Base-by-base conservation (phyloP, 169 alveolate species). In the Blepharisma undulans region DNA sequence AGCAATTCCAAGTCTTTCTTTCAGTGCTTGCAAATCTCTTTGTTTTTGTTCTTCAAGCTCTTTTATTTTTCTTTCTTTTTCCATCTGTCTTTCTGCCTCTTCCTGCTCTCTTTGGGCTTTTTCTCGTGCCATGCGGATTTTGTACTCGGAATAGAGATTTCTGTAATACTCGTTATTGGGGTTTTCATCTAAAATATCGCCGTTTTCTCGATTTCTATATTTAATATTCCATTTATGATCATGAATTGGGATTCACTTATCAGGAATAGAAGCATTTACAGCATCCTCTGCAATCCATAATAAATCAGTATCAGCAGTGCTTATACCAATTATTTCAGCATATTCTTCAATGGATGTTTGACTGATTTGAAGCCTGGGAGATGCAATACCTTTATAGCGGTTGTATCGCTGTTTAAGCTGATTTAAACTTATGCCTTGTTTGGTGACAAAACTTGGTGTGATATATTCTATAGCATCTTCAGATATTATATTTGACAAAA, bases 231-330 rank as follows among this genome's bases (percentile, higher is more conserved):
- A 25, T 79, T 79, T 25, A 27, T 33, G 29, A 8, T 79, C 87
- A 4, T 29, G 27, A 21, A 79, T n/a, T 22, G 66, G 30, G 29
- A 27, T 33, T 7, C 87, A 79, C 12, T 27, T 22, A 30, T 27
- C 27, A 32, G 87, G 36, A 27, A 79, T 32, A 10, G 87, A 33
- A 27, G 87, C 87, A 4, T 79, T 79, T 2, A 27, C 30, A 1
- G 61, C 36, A 4, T 79, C 87, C 34, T 79, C 87, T 29, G 66
- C 87, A 12, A 79, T 79, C 76, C 87, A 79, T n/a, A 79, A n/a
- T 25, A 27, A 79, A n/a, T 79, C 36, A 27, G 19, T 29, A 7
- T 79, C 71, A 33, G 34, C 66, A n/a, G 87, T 25, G 19, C 34
- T 33, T 14, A 79, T 79, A 0, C 87, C 87, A 12, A 79, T n/a